Percentiles rank a stretch among this genome's conserved stretches.
Conservation (phyloP, 148 eudicot species). For the Dysphania ambrosioides region DNA sequence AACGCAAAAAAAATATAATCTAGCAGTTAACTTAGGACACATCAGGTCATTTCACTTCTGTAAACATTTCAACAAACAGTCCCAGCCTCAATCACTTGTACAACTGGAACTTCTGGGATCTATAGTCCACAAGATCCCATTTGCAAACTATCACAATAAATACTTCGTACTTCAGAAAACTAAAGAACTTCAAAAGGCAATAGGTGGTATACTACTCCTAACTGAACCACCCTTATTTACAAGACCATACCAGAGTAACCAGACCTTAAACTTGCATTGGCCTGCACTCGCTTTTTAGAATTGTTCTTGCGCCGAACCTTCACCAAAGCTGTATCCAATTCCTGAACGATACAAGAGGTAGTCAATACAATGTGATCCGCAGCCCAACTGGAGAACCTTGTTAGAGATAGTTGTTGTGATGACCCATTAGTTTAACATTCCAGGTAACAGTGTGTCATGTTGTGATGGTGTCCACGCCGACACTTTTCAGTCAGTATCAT, state of each 20-base stretch:
- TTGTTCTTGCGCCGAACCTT: slow-evolving; percentile 74
- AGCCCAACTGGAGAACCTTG: not conserved
- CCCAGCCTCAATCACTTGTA: not conserved
- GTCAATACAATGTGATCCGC: not conserved
- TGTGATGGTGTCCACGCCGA: not conserved
- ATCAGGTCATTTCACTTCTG: too few relatives aligned
- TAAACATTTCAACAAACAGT: too few relatives aligned
- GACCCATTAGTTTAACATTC: not conserved
- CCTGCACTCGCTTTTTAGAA: slow-evolving; percentile 57
- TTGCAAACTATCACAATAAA: not conserved
- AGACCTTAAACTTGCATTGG: slow-evolving; percentile 20
- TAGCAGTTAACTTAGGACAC: too few relatives aligned
- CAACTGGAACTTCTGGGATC: not conserved
- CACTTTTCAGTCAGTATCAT: not conserved
- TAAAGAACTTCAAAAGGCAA: slow-evolving; percentile 15
- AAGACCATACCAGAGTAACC: slow-evolving; percentile 2
- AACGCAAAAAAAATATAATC: too few relatives aligned
- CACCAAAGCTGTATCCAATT: slow-evolving; percentile 57
- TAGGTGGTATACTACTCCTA: slow-evolving; percentile 1
- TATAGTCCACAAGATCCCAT: not conserved
- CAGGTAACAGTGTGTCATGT: not conserved
- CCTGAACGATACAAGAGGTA: slow-evolving; percentile 35
- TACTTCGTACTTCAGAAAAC: not conserved
- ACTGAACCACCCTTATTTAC: slow-evolving; percentile 9
- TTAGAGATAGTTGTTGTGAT: not conserved